Evolutionary conservation across 1,284 basidiomycete species (phyloP).

Genomic region (Cutaneotrichosporon mucoides): DNA sequence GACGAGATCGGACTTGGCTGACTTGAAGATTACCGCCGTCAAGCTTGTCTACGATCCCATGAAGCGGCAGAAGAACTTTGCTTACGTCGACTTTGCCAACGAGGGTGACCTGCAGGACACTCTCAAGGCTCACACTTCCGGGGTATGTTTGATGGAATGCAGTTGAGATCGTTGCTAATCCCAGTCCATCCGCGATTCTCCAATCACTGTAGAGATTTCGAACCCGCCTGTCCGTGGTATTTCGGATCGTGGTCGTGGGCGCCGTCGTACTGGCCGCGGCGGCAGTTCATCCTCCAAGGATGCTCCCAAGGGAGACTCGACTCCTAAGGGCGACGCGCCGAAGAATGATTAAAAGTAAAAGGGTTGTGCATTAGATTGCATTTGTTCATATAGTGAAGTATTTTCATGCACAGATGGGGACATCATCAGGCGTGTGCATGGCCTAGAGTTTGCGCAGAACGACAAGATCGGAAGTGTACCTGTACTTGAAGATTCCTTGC

Average conservation of each 20-base stretch:
- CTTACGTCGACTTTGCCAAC: conserved; percentile 80
- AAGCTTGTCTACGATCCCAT: conserved; percentile 57
- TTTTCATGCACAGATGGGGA: neutral
- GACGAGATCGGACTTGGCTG: neutral
- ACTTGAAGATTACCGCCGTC: conserved; percentile 63
- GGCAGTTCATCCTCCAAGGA: conserved; percentile 23
- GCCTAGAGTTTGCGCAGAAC: conserved; percentile 25
- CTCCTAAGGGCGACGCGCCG: conserved; percentile 6
- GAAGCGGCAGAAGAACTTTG: conserved; percentile 49
- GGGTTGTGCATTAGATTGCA: conserved; percentile 7
- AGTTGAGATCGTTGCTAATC: neutral
- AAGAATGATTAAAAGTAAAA: conserved; percentile 9
- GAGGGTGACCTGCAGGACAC: conserved; percentile 75
- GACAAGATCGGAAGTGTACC: conserved; percentile 36
- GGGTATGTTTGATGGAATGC: conserved; percentile 52
- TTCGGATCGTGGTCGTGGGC: conserved; percentile 45
- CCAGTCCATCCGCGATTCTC: conserved; percentile 45
- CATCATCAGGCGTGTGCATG: too few relatives aligned
- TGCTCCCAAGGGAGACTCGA: conserved; percentile 8
- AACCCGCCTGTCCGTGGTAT: conserved; percentile 37
- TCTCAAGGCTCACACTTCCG: conserved; percentile 61
- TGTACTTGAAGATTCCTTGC: conserved; percentile 37
- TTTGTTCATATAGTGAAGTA: conserved; percentile 11
- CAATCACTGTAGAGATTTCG: conserved; percentile 47
- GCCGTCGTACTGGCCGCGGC: conserved; percentile 50